These are phyloP conservation scores for Pichia sp. DNA, from an alignment of 1,139 yeast species.

Conservation along the genomic window DNA sequence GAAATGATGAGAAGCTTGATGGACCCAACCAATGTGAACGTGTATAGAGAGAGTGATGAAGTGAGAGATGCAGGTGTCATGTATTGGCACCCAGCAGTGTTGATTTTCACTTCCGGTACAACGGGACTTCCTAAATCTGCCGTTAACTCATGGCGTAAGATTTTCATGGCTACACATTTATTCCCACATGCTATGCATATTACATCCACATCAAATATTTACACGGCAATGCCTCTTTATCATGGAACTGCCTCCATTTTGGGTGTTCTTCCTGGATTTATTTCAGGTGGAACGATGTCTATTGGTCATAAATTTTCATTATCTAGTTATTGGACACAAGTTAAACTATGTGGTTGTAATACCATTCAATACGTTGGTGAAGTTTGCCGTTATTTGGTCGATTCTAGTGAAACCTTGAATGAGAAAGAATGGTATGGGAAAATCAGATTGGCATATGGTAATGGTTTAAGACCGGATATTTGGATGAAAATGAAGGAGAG, in stretches of 20 bases:
- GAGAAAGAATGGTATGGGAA: slow-evolving; percentile 49
- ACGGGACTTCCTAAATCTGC: slow-evolving; percentile 96
- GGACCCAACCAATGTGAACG: slow-evolving; percentile 33
- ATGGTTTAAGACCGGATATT: slow-evolving; percentile 88
- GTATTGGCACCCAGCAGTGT: slow-evolving; percentile 59
- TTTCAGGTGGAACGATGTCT: slow-evolving; percentile 63
- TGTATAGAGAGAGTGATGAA: slow-evolving; percentile 45
- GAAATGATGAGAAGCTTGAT: slow-evolving; percentile 32
- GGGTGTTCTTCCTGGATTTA: slow-evolving; percentile 70
- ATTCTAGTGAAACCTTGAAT: slow-evolving; percentile 51
- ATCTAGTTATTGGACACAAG: slow-evolving; percentile 87
- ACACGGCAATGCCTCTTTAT: slow-evolving; percentile 93
- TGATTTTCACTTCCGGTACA: slow-evolving; percentile 91
- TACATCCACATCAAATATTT: slow-evolving; percentile 48
- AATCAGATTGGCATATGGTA: slow-evolving; percentile 77
- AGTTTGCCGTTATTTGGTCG: slow-evolving; percentile 77
- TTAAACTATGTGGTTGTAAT: slow-evolving; percentile 60
- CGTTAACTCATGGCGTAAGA: slow-evolving; percentile 86
- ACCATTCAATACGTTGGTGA: slow-evolving; percentile 95
- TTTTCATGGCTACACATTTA: slow-evolving; percentile 58
- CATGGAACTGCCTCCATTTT: slow-evolving; percentile 91
- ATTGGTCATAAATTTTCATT: slow-evolving; percentile 81
- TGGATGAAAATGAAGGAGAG: slow-evolving; percentile 77
- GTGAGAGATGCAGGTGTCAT: slow-evolving; percentile 50
- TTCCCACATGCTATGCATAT: slow-evolving; percentile 69